Evolutionary conservation across 345 rosid genomes (phyloP).

Genomic region (Lepidium aucheri): DNA sequence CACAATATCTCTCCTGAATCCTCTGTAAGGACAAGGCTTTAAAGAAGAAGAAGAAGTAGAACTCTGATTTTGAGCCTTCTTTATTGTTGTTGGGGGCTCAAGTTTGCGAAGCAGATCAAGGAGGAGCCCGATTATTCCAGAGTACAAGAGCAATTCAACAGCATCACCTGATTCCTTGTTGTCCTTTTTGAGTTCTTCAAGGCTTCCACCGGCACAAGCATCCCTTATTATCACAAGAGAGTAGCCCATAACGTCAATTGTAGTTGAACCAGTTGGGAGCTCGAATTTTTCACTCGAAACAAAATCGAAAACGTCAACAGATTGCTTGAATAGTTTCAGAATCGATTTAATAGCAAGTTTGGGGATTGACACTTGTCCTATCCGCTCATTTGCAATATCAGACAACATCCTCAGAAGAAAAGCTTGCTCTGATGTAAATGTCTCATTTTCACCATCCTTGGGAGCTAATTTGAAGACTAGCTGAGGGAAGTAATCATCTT

Average conservation of each 20-base stretch:
- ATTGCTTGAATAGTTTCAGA: slow-evolving; percentile 36
- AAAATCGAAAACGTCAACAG: slow-evolving; percentile 31
- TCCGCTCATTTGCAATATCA: slow-evolving; percentile 46
- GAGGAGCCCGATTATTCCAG: slow-evolving; percentile 44
- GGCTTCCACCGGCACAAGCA: slow-evolving; percentile 42
- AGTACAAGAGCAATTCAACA: slow-evolving; percentile 33
- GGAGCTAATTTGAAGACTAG: slow-evolving; percentile 31
- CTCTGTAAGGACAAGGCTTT: slow-evolving; percentile 56
- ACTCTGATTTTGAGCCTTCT: slow-evolving; percentile 39
- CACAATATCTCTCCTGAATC: slow-evolving; percentile 74
- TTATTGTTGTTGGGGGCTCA: slow-evolving; percentile 57
- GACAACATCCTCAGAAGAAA: slow-evolving; percentile 50
- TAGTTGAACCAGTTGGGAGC: slow-evolving; percentile 53
- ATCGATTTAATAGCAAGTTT: slow-evolving; percentile 26
- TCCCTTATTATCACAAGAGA: slow-evolving; percentile 54
- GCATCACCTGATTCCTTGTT: slow-evolving; percentile 19
- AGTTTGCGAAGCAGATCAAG: slow-evolving; percentile 47
- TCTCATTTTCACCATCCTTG: not conserved
- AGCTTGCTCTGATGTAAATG: slow-evolving; percentile 51
- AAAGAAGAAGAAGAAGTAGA: slow-evolving; percentile 2
- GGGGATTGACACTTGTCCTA: slow-evolving; percentile 35
- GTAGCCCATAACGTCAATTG: slow-evolving; percentile 51
- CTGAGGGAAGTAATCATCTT: slow-evolving; percentile 37
- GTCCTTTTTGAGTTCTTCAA: slow-evolving; percentile 19
- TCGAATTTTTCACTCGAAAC: slow-evolving; percentile 31